Conservation (phyloP, 257 asterid genomes). For the Solanum acaule region DNA sequence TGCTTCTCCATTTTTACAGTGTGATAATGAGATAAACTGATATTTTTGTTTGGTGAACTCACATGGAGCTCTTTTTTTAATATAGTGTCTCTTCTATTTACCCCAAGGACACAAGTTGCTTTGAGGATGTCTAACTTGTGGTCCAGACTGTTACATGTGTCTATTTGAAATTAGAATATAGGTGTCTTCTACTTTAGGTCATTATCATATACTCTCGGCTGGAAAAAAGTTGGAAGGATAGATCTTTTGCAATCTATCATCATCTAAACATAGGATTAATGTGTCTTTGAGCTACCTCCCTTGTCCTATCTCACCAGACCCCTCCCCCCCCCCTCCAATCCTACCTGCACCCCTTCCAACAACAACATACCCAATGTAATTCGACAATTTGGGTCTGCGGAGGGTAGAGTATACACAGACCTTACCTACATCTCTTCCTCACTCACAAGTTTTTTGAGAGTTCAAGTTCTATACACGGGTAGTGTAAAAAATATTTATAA, state of each 20-base stretch:
- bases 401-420: not conserved
- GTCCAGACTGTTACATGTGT: not conserved
- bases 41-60: not conserved
- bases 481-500: not conserved
- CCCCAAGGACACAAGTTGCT: not conserved
- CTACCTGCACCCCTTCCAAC: not conserved
- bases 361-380: not conserved
- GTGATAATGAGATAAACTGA: not conserved
- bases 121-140: not conserved
- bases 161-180: not conserved
- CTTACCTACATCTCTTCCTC: not conserved
- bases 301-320: not conserved
- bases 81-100: not conserved
- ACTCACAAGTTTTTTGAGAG: not conserved
- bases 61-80: not conserved
- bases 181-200: slow-evolving; percentile 5
- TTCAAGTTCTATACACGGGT: not conserved
- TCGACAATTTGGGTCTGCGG: not conserved
- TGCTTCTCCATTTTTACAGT: not conserved
- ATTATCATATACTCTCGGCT: not conserved
- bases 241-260: not conserved
- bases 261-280: not conserved
- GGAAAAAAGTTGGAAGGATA: not conserved
- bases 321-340: not conserved
- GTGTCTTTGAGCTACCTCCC: not conserved